Evolutionary conservation across 2,329 filamentous ascomycete species (phyloP).

Genomic region (Pseudocercospora cruenta): DNA sequence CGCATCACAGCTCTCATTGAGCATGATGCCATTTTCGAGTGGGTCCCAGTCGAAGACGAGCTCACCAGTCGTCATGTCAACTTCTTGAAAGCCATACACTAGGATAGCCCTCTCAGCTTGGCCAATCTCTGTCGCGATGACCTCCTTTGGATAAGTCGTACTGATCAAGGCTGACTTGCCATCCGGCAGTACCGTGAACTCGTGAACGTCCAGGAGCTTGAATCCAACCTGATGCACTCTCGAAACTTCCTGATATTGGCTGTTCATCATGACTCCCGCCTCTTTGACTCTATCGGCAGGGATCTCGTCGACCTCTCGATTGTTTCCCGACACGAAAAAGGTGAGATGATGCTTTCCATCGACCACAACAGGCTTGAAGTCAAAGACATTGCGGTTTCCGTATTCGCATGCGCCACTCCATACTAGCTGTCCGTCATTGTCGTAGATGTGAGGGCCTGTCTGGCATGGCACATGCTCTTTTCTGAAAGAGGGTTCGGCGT

Average conservation of each 20-base stretch:
- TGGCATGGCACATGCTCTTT: slow-evolving; percentile 18
- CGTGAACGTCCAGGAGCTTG: slow-evolving; percentile 12
- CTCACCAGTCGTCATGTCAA: slow-evolving; percentile 46
- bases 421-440: slow-evolving; percentile 16
- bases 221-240: slow-evolving; percentile 34
- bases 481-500: slow-evolving; percentile 4
- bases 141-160: slow-evolving; percentile 1
- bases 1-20: slow-evolving; percentile 21
- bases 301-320: slow-evolving; percentile 6
- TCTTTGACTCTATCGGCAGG: not conserved
- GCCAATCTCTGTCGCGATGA: slow-evolving; percentile 6
- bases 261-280: slow-evolving; percentile 37
- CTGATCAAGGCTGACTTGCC: slow-evolving; percentile 10
- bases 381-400: slow-evolving; percentile 14
- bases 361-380: slow-evolving; percentile 71
- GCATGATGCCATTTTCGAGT: slow-evolving; percentile 42
- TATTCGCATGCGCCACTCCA: slow-evolving; percentile 18
- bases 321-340: slow-evolving; percentile 10
- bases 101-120: slow-evolving; percentile 3
- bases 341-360: slow-evolving; percentile 83
- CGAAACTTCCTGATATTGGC: slow-evolving; percentile 37
- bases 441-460: slow-evolving; percentile 22
- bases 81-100: slow-evolving; percentile 47
- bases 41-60: slow-evolving; percentile 51
- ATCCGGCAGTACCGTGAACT: slow-evolving; percentile 12